phyloP scores from a whole-genome alignment of 176 grass and related monocot genomes.

The Rhipidocladum racemiflorum region DNA sequence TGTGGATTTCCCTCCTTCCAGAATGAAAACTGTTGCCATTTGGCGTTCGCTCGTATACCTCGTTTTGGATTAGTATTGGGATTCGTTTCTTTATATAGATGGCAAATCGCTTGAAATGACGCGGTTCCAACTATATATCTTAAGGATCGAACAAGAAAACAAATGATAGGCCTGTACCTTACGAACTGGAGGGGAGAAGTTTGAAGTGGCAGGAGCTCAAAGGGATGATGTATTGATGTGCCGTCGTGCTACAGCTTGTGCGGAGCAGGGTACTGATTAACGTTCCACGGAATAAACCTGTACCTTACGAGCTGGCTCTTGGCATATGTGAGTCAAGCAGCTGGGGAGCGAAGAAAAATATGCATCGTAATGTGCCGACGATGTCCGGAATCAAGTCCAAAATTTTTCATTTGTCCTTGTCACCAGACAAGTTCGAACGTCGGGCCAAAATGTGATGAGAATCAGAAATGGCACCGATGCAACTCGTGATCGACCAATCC shows the following conservation, averaged over 20 bases:
- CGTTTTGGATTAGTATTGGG: no score
- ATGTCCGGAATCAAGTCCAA: neutral
- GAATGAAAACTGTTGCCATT: slow-evolving; percentile 1
- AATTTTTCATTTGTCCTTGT: neutral
- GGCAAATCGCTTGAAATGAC: neutral
- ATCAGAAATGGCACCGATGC: neutral
- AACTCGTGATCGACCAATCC: neutral
- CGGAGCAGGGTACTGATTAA: neutral
- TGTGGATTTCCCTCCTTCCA: slow-evolving; percentile 19
- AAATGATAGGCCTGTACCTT: no score
- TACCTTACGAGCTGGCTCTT: neutral
- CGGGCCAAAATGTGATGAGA: neutral
- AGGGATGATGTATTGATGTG: neutral
- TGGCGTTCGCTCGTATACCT: neutral
- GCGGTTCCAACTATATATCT: neutral
- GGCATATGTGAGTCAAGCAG: neutral
- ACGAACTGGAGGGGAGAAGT: no score
- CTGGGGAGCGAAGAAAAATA: neutral
- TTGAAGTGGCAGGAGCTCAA: neutral
- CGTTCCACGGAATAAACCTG: neutral
- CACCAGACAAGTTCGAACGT: neutral
- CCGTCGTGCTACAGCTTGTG: neutral
- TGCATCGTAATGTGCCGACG: neutral
- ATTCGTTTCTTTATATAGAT: neutral
- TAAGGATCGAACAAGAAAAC: neutral